Conservation (phyloP, 2,329 filamentous ascomycete species). For the Fusarium gaditjirri region DNA sequence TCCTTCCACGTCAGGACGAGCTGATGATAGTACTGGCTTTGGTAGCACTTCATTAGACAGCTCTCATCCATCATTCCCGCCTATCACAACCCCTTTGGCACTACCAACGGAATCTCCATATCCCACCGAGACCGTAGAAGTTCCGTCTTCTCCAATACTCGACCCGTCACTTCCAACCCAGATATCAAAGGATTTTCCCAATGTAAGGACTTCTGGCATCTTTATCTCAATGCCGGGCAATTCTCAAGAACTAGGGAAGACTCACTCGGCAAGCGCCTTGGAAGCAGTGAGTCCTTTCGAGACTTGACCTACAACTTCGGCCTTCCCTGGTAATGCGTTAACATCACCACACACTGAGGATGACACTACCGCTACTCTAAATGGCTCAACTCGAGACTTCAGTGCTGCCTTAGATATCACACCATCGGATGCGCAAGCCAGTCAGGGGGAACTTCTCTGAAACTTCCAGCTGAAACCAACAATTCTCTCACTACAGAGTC, state of each 20-base stretch:
- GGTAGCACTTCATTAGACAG: too few species aligned
- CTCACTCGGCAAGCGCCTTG: background rate
- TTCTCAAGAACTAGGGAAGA: background rate
- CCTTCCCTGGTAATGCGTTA: background rate
- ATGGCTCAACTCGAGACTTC: background rate
- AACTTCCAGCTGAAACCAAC: background rate
- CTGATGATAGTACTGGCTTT: too few species aligned
- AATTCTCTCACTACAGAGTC: background rate
- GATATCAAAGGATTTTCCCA: background rate
- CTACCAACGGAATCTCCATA: background rate
- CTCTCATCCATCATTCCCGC: too few species aligned
- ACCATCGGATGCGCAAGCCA: background rate
- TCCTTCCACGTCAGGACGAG: too few species aligned
- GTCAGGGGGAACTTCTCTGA: background rate
- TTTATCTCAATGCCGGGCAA: background rate
- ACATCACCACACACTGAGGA: background rate
- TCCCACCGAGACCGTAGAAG: background rate
- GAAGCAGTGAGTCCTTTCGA: background rate
- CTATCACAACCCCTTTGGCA: background rate
- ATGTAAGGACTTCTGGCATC: background rate
- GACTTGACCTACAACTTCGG: background rate
- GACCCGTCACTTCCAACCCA: background rate
- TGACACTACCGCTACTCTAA: background rate
- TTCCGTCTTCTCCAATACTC: background rate
- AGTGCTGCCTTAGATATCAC: background rate